A percentile compares a stretch with the other conserved stretches of the same genome.
phyloP scores from a whole-genome alignment of 495 filamentous ascomycete genomes.

The Neurospora hispaniola region DNA sequence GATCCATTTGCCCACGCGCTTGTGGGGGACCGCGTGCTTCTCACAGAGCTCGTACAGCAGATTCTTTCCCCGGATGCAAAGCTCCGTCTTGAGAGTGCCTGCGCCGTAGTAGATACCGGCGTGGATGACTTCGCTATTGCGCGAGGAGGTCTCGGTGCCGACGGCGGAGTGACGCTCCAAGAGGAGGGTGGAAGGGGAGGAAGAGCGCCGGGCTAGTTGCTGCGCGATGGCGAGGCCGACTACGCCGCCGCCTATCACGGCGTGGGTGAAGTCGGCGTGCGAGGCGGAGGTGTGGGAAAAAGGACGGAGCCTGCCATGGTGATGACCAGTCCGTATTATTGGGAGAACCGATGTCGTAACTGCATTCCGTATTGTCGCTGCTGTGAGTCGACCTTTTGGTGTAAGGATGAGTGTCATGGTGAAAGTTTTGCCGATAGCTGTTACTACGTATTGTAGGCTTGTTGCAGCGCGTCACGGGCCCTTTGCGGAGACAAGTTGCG shows the following conservation, averaged over 20 bases:
- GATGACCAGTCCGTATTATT: background rate
- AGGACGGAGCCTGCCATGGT: background rate
- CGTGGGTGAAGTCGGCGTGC: conserved; percentile 72
- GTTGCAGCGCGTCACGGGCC: background rate
- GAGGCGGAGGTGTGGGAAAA: conserved; percentile 23
- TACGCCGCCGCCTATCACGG: conserved; percentile 80
- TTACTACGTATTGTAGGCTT: background rate
- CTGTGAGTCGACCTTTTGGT: background rate
- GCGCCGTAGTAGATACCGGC: conserved; percentile 87
- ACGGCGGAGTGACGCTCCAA: conserved; percentile 69
- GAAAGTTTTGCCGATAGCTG: background rate
- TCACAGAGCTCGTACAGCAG: conserved; percentile 73
- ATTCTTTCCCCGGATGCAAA: conserved; percentile 68
- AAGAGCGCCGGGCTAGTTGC: conserved; percentile 50
- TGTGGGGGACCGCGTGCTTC: conserved; percentile 53
- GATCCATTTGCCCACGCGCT: conserved; percentile 84
- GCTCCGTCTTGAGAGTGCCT: conserved; percentile 63
- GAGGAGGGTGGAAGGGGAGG: conserved; percentile 51
- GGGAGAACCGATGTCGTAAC: background rate
- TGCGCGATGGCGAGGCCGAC: conserved; percentile 86
- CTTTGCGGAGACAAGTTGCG: background rate
- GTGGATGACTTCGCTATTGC: conserved; percentile 96
- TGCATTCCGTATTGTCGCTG: background rate
- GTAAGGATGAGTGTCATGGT: background rate
- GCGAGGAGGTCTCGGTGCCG: conserved; percentile 84